Evolutionary conservation across 148 eudicot genomes (phyloP), one percentile per base, ranked within the genome.

Genomic region (Dysphania ambrosioides): DNA sequence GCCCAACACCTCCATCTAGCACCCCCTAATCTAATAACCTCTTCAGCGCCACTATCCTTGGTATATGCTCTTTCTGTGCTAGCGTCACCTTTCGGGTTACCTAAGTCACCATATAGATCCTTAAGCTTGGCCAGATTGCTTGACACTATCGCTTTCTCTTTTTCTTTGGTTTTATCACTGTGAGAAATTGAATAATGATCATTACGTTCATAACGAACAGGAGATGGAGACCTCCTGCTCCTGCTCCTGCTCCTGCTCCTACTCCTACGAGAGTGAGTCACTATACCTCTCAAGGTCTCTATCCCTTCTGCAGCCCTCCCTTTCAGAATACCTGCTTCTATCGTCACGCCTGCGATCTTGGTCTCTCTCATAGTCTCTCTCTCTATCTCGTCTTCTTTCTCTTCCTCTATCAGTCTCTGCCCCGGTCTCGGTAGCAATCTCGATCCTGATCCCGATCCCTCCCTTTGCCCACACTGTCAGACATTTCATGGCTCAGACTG

Each of bases 11-110:
- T 90, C 98, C 98, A 93, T 1, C 85, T 70, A 27, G 98, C 87
- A 57, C 96, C 96, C 58, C 98, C 98, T 74, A 93, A 86, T 74
- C 93, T 83, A 73, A 93, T 86, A 69, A 93, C 96, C 87, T 90
- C 93, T 69, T 93, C 93, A 0, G 88, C 69, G 21, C 92, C 84
- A 61, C 86, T 83, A 23, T 85, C 85, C 83, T 87, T 82, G 75
- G 47, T 79, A 30, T 78, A 82, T 64, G 59, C 82, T 73, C 80
- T 80, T 38, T 75, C 87, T 2, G 57, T 66, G 70, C 77, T 81
- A 10, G 76, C 84, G 44, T 82, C 87, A 18, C 83, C 85, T 80
- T 87, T 88, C 72, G 82, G 71, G 53, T 60, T 84, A 70, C 86
- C 82, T 70, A 87, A 73, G 74, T 89, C 97, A 29, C 98, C 98